phyloP scores from a whole-genome alignment of 108 stramenopile genomes.

The Skeletonema costatum region DNA sequence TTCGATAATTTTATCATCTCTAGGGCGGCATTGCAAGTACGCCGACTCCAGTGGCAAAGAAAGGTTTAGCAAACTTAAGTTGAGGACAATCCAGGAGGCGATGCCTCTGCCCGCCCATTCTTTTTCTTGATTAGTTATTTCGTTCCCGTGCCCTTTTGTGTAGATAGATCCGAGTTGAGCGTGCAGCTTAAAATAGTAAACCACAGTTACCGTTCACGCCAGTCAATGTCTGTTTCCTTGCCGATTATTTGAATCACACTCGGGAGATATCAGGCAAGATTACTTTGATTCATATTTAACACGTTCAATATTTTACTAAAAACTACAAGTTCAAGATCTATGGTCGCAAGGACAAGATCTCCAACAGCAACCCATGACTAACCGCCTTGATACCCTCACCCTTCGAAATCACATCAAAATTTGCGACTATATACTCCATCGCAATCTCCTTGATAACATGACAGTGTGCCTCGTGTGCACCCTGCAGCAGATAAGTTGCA shows the following conservation, averaged over 20 bases:
- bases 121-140: too few species aligned
- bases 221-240: not conserved
- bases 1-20: too few species aligned
- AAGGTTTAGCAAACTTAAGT: too few species aligned
- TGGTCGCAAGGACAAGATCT: conserved; percentile 81
- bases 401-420: conserved; percentile 95
- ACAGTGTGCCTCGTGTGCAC: conserved; percentile 91
- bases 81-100: too few species aligned
- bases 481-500: conserved; percentile 78
- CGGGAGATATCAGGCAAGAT: not conserved
- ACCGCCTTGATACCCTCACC: conserved; percentile 92
- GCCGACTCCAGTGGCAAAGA: too few species aligned
- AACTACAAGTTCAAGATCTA: conserved; percentile 9
- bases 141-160: too few species aligned
- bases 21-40: too few species aligned
- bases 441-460: conserved; percentile 87
- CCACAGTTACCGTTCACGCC: too few species aligned
- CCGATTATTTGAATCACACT: not conserved
- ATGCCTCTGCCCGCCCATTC: too few species aligned
- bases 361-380: conserved; percentile 89
- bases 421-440: conserved; percentile 89
- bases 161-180: too few species aligned
- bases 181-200: too few species aligned
- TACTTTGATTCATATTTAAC: not conserved
- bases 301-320: not conserved